Base-by-base conservation (phyloP, 228 moss, liverwort and hornwort species). In the Sphagnum magellanicum region DNA sequence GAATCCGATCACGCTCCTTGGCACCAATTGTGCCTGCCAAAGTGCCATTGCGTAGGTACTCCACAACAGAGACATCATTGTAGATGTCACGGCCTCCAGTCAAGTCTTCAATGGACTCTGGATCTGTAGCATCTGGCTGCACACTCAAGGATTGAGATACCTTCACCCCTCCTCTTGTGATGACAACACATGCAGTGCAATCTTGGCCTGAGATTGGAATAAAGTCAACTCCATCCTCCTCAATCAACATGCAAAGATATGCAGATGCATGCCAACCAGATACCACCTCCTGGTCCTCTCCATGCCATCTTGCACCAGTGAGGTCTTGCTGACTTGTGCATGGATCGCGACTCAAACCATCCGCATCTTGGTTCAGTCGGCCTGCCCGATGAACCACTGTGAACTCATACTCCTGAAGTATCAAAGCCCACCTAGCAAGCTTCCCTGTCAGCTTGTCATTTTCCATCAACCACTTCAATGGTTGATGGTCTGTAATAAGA, bases 391-490 rank as follows among this genome's bases (percentile, higher is more conserved):
- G 68, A 1, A 60, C 50, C 6, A 74, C 68, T 47, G 61, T 11
- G 17, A 74, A 68, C 0, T 74, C 74, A 32, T 69, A 74, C 14
- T 74, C 69, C n/a, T 68, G 61, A 0, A 74, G 8, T 4, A 63
- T 63, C 0, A 74, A 10, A 3, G 74, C 61, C 74, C 74, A 68
- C 49, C 68, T 16, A 46, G 60, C 74, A 8, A 68, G 49, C 48
- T 74, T 74, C 0, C 68, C 0, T 0, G 14, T 68, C 9, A 74
- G 17, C 4, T 61, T 74, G 6, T 74, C 51, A 10, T 17, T 50
- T 5, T 68, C 51, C 68, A 74, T 74, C 10, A 74, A 32, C 74
- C 68, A 74, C 17, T 17, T 17, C 17, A 17, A 17, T 17, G 17
- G 17, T 32, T 32, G 32, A 32, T 32, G 32, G 32, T 65, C 66